Conservation (phyloP, 495 filamentous ascomycete genomes). For the Aspergillus sclerotioniger region DNA sequence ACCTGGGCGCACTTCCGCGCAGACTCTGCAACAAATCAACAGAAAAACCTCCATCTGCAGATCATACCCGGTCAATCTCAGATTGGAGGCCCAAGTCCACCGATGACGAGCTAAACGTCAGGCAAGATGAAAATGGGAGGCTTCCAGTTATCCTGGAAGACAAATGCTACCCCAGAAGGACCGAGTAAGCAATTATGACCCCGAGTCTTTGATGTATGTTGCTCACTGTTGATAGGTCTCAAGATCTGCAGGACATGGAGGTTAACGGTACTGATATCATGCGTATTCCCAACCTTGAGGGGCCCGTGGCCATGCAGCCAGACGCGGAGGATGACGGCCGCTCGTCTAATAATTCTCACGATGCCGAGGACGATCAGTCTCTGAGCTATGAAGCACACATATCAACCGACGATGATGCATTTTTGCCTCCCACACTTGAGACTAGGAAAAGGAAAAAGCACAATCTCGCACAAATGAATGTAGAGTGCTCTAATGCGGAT, state of each 20-base stretch:
- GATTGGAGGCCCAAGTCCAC: conserved; percentile 15
- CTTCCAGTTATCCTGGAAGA: conserved; percentile 83
- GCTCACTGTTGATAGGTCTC: conserved; percentile 31
- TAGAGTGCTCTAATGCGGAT: conserved; percentile 35
- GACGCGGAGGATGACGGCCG: conserved; percentile 62
- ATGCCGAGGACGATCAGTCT: conserved; percentile 3
- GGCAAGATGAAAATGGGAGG: conserved; percentile 52
- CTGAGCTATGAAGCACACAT: background rate
- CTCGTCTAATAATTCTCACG: conserved; percentile 25
- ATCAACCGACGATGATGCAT: conserved; percentile 11
- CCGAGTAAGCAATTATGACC: conserved; percentile 57
- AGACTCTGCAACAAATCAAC: conserved; percentile 24
- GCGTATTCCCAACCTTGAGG: conserved; percentile 66
- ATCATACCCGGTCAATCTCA: conserved; percentile 18
- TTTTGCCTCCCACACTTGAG: conserved; percentile 36
- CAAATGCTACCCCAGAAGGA: conserved; percentile 69
- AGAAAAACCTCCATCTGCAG: conserved; percentile 13
- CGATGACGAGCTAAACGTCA: conserved; percentile 14
- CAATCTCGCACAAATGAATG: conserved; percentile 23
- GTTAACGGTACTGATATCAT: conserved; percentile 45
- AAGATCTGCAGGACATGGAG: conserved; percentile 45
- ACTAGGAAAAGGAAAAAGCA: conserved; percentile 48
- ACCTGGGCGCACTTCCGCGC: conserved; percentile 54
- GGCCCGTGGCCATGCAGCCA: conserved; percentile 52
- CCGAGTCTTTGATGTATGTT: conserved; percentile 5